Evolutionary conservation across 1,284 basidiomycete genomes (phyloP), one percentile per base, ranked within the genome.

Genomic region (Anthracocystis walkeri): DNA sequence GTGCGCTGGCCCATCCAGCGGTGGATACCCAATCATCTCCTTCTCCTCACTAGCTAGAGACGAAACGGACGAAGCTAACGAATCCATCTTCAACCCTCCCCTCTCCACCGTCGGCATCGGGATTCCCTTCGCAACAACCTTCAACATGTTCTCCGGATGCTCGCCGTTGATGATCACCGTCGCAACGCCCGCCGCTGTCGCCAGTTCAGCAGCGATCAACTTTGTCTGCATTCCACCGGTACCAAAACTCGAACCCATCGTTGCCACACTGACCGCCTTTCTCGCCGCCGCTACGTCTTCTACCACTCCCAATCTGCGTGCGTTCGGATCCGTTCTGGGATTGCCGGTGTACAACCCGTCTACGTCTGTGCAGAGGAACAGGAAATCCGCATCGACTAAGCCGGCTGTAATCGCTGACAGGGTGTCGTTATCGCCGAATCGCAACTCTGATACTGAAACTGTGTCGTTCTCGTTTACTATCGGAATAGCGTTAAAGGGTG

Each of bases 151-250:
- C 49, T 90, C 87, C 0, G 95, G 93, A 46, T 90, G 89, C 77
- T 90, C 68, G 41, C 80, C 80, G 52, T 83, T 83, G 23, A 85
- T 51, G 50, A 99, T 93, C 48, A 98, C 89, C 0, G 96, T 97
- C 0, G 93, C 91, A n/a, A 97, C 94, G 5, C 97, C 96, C 0
- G 95, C 96, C 0, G 91, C 95, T 0, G 93, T 97, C 0, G 96
- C 95, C 16, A 99, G 93, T 84, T 99, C 97, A 0, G 97, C 96
- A 1, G 96, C 96, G 72, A 99, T 97, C 67, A 99, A 90, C 84
- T 99, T 99, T 7, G 97, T 99, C 87, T 97, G 94, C 97, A 99
- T 99, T 6, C 97, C 97, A 1, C 96, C 97, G 2, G 97, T 99
- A 0, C 96, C 97, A 12, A 99, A 89, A 72, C 90, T 93, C 0